Base-by-base conservation (phyloP, 345 rosid genomes). In the Sapria himalayana region DNA sequence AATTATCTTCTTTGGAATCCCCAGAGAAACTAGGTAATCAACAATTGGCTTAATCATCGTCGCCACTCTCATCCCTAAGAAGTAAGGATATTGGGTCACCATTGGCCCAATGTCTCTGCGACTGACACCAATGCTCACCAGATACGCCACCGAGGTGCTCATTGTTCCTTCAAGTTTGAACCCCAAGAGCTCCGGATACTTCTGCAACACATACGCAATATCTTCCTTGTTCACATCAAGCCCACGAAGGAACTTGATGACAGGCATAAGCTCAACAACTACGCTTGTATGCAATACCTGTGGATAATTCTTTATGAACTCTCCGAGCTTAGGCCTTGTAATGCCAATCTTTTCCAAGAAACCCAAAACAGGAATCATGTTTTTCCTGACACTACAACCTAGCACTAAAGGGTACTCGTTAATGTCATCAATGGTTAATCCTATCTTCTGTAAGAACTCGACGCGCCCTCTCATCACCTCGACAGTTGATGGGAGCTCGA, bases 21-120 rank as follows among this genome's bases (percentile, higher is more conserved):
- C 89, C 24, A 78, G 43, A 9, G 80, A 73, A 13, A 78, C 58
- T 40, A 81, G 45, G 52, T 76, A 76, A 57, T 81, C 89, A 6
- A 78, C 81, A 17, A 81, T 59, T 1, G 82, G 92, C 52, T 81
- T 86, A 45, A 86, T 81, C 70, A 64, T 44, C 0, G 92, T 86
- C 24, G 92, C 97, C 39, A 78, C 97, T 66, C 97, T 72, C 89
- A 78, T 86, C 39, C 94, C 92, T 43, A 86, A 43, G 21, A 86
- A 43, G 51, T 73, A 86, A 0, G 94, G 97, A 63, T 67, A 81
- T 24, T 86, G 92, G 6, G 92, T 76, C 58, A 78, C 85, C 94
- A 78, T 76, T 6, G 97, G 94, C 51, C 97, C 94, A 24, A 81
- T 76, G 43, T 86, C 97, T 41, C 97, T 67, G 25, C 89, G 94